Base-by-base conservation (phyloP, 1,284 basidiomycete genomes). In the Anthracocystis setariae region DNA sequence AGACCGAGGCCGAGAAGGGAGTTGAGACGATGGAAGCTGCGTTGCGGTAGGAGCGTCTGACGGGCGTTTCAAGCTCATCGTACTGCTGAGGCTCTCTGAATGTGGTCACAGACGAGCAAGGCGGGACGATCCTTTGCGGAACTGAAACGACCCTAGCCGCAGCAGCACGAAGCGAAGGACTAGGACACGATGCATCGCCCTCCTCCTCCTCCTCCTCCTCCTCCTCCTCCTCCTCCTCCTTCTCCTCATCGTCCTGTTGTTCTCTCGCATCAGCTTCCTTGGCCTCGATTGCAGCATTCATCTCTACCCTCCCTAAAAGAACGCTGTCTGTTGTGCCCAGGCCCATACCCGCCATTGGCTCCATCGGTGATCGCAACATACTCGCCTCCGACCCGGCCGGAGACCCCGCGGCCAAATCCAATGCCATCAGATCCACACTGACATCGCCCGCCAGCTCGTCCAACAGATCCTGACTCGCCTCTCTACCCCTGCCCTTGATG, bases 341-440 rank as follows among this genome's bases (percentile, higher is more conserved):
- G 8, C 38, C 35, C 29, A 42, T 10, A 5, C 43, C 32, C 45
- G 39, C 2, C 35, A 45, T 13, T 18, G 17, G 10, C 10, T 10
- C 18, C 8, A 23, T 18, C 10, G 66, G 52, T 15, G 60, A 57
- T 1, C 50, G 37, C 17, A 70, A 49, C 53, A 65, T 49, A n/a
- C 49, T 57, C 10, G 52, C 38, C 15, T 70, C 67, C 3, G 67
- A 64, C 3, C 20, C 46, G 10, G 67, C 46, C 13, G 67, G 67
- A 17, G 61, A 64, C 0, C 46, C 48, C 4, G 40, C 45, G 2
- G 58, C 67, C 5, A 70, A 23, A 23, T 70, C 61, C 29, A 70
- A 39, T 12, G 67, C 67, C 67, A 70, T 70, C 10, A 70, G 38
- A 38, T 70, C 67, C 1, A 65, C 48, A 8, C 52, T 57, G 2